Conservation (phyloP, 1,139 yeast genomes). For the Blastobotrys serpentis region DNA sequence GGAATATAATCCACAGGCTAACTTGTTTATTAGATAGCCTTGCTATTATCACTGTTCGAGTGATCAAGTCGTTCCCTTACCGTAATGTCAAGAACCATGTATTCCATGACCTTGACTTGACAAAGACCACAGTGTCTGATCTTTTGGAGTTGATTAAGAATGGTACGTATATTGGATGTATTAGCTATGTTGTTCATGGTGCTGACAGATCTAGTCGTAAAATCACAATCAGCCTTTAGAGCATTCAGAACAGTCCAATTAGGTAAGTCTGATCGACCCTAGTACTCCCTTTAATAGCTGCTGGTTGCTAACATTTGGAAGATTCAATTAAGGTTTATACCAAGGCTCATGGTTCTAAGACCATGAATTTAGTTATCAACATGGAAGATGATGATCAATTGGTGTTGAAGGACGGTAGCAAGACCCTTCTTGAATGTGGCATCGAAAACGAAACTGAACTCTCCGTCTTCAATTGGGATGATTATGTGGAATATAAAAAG, state of each 20-base stretch:
- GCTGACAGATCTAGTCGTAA: slow-evolving; percentile 52
- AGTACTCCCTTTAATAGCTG: neutral
- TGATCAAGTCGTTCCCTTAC: slow-evolving; percentile 88
- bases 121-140: slow-evolving; percentile 63
- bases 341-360: slow-evolving; percentile 92
- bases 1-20: slow-evolving; percentile 4
- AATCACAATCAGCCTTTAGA: slow-evolving; percentile 66
- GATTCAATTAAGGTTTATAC: slow-evolving; percentile 85
- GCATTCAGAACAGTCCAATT: slow-evolving; percentile 73
- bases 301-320: neutral
- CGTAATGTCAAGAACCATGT: slow-evolving; percentile 84
- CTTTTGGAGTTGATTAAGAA: slow-evolving; percentile 46
- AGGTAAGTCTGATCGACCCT: no score
- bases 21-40: slow-evolving; percentile 36
- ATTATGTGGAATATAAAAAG: slow-evolving; percentile 63
- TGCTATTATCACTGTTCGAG: slow-evolving; percentile 78
- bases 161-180: slow-evolving; percentile 21
- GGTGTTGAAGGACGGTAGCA: slow-evolving; percentile 52
- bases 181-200: no score
- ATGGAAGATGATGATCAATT: slow-evolving; percentile 78
- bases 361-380: slow-evolving; percentile 88
- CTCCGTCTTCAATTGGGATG: slow-evolving; percentile 67
- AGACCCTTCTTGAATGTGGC: slow-evolving; percentile 62
- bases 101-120: slow-evolving; percentile 68
- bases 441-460: slow-evolving; percentile 87